Percentiles rank a stretch among this genome's conserved stretches.
Evolutionary conservation across 1,284 basidiomycete genomes (phyloP).

Genomic region (Bondarzewia mesenterica): DNA sequence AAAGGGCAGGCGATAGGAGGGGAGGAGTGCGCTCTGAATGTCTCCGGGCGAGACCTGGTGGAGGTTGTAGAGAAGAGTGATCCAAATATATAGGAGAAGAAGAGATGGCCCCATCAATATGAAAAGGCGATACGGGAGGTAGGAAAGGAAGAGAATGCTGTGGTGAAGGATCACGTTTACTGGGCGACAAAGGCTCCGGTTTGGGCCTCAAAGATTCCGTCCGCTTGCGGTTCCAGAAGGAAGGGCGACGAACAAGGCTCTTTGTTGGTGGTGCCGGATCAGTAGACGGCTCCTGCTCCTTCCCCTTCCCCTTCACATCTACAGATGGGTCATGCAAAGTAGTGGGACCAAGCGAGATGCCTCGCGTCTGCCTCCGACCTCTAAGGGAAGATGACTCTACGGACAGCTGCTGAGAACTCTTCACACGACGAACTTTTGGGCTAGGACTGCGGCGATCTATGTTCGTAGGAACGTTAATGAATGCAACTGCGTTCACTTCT

Average conservation of each 20-base stretch:
- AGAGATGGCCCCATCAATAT: slow-evolving; percentile 23
- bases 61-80: slow-evolving; percentile 19
- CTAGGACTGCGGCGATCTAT: slow-evolving; percentile 9
- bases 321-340: slow-evolving; percentile 27
- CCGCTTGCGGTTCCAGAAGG: slow-evolving; percentile 41
- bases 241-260: slow-evolving; percentile 43
- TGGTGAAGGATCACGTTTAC: too few relatives aligned
- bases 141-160: slow-evolving; percentile 35
- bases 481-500: slow-evolving; percentile 34
- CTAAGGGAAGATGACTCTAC: slow-evolving; percentile 15
- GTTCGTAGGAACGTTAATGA: slow-evolving; percentile 17
- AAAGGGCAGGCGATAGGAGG: slow-evolving; percentile 13
- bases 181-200: slow-evolving; percentile 9
- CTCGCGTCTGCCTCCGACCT: slow-evolving; percentile 33
- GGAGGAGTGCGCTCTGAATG: slow-evolving; percentile 37
- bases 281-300: slow-evolving; percentile 23
- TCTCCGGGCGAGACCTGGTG: slow-evolving; percentile 38
- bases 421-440: slow-evolving; percentile 29
- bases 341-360: slow-evolving; percentile 30
- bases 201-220: slow-evolving; percentile 21
- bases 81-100: slow-evolving; percentile 19
- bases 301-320: slow-evolving; percentile 34
- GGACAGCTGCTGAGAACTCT: slow-evolving; percentile 37
- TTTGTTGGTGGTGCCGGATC: slow-evolving; percentile 21
- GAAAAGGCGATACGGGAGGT: slow-evolving; percentile 45